Evolutionary conservation across 768 basidiomycete genomes (phyloP), one percentile per base, ranked within the genome.

Genomic region (Leccinum boreale): DNA sequence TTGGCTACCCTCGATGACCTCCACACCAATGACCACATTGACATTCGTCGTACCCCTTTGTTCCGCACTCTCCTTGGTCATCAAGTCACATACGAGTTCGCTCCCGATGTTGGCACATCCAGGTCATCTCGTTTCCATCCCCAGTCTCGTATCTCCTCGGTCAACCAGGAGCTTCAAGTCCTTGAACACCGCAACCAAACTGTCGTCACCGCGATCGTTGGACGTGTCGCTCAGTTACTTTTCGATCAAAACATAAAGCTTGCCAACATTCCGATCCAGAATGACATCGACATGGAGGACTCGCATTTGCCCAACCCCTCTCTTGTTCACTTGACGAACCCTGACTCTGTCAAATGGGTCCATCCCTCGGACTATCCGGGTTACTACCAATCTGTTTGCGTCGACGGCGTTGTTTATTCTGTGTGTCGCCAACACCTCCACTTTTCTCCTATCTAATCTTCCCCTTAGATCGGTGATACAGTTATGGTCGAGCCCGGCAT

Each of bases 401-500:
- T 90, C 56, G 89, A 90, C 60, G 84, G 81, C 3, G 79, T 78
- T 1, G 54, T 70, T 14, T 91, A 90, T 67, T 63, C 69, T 26
- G 89, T 85, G 63, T 58, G 76, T 73, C 24, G 21, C 48, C 44
- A 29, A 45, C 31, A 36, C 26, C 23, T 44, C n/a, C 7, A 23
- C n/a, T 28, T 47, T 15, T 12, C 29, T 14, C 47, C 54, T 64
- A 3, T 10, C 48, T 65, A 21, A 73, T 52, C 21, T 28, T 23
- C 8, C 42, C 36, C n/a, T 1, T 47, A 90, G 88, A 72, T 78
- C 45, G 86, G 86, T 11, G 85, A 90, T 58, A 68, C 79, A 50
- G 81, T 89, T 0, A 82, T 87, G 77, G 83, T 89, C 3, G 76
- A 79, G 59, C 81, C 82, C 11, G 87, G 86, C 1, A 60, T 74